Percentiles rank a stretch among this genome's conserved stretches.
Conservation (phyloP, 169 alveolate genomes). For the Plasmodium malariae region DNA sequence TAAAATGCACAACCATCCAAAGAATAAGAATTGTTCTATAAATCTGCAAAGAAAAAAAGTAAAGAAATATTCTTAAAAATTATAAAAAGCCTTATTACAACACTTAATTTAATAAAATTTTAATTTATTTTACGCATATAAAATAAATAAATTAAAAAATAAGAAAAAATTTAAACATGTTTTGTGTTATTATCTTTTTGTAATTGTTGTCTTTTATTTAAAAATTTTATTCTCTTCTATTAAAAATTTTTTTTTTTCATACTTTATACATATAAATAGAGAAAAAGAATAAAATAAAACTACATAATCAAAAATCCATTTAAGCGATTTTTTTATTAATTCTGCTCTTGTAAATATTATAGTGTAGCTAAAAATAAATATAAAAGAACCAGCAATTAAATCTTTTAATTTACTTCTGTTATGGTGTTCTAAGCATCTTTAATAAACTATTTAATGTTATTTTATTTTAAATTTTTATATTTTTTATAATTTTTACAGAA, state of each 20-base stretch:
- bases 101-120: too few species aligned
- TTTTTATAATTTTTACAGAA: too few species aligned
- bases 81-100: neutral
- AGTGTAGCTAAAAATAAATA: neutral
- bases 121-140: too few species aligned
- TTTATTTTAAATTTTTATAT: too few species aligned
- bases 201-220: too few species aligned
- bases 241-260: neutral
- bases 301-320: neutral
- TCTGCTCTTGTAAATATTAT: neutral
- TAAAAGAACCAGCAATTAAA: neutral
- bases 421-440: too few species aligned
- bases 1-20: neutral
- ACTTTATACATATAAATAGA: neutral
- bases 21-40: neutral
- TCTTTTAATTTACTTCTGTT: neutral
- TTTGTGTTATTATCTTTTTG: too few species aligned
- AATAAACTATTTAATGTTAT: too few species aligned
- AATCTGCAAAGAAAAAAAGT: conserved; percentile 5
- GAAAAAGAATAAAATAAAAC: neutral
- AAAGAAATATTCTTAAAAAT: neutral
- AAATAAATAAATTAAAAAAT: too few species aligned
- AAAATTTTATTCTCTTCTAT: too few species aligned
- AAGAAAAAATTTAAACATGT: too few species aligned
- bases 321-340: neutral